A percentile compares a stretch with the other conserved stretches of the same genome.
phyloP scores from a whole-genome alignment of 2,329 filamentous ascomycete genomes.

The Lachnellula suecica region DNA sequence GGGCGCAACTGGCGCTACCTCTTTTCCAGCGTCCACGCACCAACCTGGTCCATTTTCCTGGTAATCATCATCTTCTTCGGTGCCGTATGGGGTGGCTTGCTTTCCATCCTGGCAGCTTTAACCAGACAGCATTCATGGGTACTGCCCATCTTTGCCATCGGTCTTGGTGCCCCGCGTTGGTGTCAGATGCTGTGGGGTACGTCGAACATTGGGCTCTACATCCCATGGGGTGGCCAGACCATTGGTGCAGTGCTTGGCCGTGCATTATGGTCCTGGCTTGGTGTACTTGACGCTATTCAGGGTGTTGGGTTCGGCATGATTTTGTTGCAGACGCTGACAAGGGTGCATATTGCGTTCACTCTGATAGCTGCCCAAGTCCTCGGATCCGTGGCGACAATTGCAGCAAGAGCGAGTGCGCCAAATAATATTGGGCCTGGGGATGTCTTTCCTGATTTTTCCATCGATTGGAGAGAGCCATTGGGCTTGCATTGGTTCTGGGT shows the following conservation, averaged over 20 bases:
- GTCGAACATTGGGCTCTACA: slow-evolving; percentile 57
- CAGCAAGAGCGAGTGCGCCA: slow-evolving; percentile 58
- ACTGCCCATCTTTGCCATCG: slow-evolving; percentile 65
- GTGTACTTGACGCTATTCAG: slow-evolving; percentile 63
- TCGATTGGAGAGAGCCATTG: slow-evolving; percentile 46
- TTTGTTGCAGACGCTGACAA: slow-evolving; percentile 61
- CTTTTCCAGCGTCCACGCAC: slow-evolving; percentile 38
- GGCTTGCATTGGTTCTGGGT: slow-evolving; percentile 55
- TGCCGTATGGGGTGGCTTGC: slow-evolving; percentile 52
- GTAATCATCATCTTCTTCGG: slow-evolving; percentile 56
- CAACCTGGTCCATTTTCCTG: slow-evolving; percentile 54
- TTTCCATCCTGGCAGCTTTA: slow-evolving; percentile 52
- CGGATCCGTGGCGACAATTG: slow-evolving; percentile 61
- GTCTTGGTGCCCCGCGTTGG: slow-evolving; percentile 65
- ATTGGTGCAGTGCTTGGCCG: slow-evolving; percentile 56
- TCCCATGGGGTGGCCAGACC: slow-evolving; percentile 59
- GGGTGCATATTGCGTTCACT: slow-evolving; percentile 63
- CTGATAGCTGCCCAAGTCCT: slow-evolving; percentile 61
- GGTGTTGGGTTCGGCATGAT: slow-evolving; percentile 69
- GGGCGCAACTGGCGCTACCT: slow-evolving; percentile 63
- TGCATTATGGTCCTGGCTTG: slow-evolving; percentile 65
- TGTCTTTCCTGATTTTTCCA: slow-evolving; percentile 61
- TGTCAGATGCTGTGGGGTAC: slow-evolving; percentile 67
- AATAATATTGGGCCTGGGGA: slow-evolving; percentile 59
- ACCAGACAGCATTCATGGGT: slow-evolving; percentile 64